Conservation (phyloP, 495 filamentous ascomycete genomes). For the Pseudotulostoma volvatum region DNA sequence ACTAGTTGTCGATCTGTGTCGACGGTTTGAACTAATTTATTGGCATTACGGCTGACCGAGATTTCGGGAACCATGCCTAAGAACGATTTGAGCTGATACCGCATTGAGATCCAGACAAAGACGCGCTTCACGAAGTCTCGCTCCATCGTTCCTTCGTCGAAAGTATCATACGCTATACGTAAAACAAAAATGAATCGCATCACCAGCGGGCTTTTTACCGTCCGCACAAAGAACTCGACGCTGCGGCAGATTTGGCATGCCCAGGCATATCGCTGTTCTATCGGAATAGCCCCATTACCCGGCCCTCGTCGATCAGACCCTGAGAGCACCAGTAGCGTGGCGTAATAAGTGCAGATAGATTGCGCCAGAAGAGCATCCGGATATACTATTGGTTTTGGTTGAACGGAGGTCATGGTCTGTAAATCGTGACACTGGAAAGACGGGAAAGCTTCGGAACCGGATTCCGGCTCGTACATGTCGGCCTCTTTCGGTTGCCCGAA, state of each 20-base stretch:
- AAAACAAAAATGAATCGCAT: constrained; percentile 30
- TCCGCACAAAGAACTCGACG: constrained; percentile 26
- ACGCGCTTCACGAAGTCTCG: constrained; percentile 24
- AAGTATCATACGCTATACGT: constrained; percentile 28
- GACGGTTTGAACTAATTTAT: neutral
- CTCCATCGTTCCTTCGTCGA: constrained; percentile 23
- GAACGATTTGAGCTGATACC: constrained; percentile 25
- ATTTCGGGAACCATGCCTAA: too few relatives aligned
- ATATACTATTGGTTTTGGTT: constrained; percentile 22
- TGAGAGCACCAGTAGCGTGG: constrained; percentile 22
- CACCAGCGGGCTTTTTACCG: constrained; percentile 29
- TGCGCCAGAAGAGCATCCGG: constrained; percentile 27
- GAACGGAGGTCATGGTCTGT: constrained; percentile 22
- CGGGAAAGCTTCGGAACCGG: constrained; percentile 18
- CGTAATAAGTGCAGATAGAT: constrained; percentile 28
- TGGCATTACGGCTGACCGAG: too few relatives aligned
- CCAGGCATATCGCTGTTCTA: constrained; percentile 22
- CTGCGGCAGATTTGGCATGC: constrained; percentile 28
- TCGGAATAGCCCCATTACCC: constrained; percentile 18
- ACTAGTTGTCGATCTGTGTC: neutral
- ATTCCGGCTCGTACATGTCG: constrained; percentile 5
- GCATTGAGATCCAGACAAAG: constrained; percentile 23
- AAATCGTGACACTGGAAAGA: constrained; percentile 24
- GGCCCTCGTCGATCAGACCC: constrained; percentile 21
- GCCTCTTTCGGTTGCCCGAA: constrained; percentile 20